Percentiles rank a stretch among this genome's conserved stretches.
Evolutionary conservation across 2,329 filamentous ascomycete genomes (phyloP).

Genomic region (Clarireedia sp.): DNA sequence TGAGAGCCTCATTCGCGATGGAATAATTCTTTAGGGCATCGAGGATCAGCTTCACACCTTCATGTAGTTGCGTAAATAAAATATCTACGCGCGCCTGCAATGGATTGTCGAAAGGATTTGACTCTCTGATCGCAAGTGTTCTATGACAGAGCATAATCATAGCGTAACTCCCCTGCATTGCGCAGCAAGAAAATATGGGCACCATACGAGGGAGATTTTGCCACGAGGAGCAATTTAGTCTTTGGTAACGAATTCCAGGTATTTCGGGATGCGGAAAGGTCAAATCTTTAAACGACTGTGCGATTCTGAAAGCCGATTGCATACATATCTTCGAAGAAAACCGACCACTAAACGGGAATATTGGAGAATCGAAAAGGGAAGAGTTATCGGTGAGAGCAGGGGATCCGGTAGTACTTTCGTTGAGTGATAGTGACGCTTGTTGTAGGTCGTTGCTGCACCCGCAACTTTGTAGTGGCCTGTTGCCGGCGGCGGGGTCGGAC

Average conservation of each 20-base stretch:
- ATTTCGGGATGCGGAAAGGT: conserved; percentile 33
- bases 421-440: neutral
- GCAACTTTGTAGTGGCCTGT: neutral
- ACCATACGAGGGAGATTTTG: conserved; percentile 24
- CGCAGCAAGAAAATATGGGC: conserved; percentile 31
- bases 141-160: conserved; percentile 28
- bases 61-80: conserved; percentile 16
- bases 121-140: conserved; percentile 14
- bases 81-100: conserved; percentile 8
- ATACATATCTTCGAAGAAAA: conserved; percentile 43
- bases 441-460: conserved; percentile 1
- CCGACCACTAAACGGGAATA: conserved; percentile 39
- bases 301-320: conserved; percentile 41
- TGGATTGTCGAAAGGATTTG: neutral
- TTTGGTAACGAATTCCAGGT: no score
- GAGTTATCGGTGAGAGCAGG: neutral
- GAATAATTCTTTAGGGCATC: conserved; percentile 23
- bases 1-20: conserved; percentile 22
- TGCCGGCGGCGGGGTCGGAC: neutral
- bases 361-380: conserved; percentile 10
- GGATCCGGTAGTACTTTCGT: conserved; percentile 1
- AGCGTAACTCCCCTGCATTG: conserved; percentile 30
- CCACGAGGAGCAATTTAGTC: no score
- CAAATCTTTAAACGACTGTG: conserved; percentile 37
- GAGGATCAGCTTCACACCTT: conserved; percentile 18